Base-by-base conservation (phyloP, 2,329 filamentous ascomycete genomes). In the Grosmannia huntii region DNA sequence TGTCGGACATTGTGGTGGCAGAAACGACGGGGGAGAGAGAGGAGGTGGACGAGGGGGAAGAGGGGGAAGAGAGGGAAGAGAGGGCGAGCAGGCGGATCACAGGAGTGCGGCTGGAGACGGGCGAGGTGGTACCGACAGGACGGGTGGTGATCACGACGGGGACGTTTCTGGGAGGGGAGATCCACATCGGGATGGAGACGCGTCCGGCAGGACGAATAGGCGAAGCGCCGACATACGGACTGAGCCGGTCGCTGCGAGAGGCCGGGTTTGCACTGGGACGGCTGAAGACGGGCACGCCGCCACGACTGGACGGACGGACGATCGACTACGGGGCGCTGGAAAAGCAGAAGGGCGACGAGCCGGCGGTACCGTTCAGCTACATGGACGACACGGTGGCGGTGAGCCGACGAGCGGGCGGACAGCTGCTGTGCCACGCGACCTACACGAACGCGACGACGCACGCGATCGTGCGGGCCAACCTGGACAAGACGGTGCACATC, bases 401-500 rank as follows among this genome's bases (percentile, higher is more conserved):
- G 0, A 75, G 23, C 19, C 46, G 12, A 2, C 14, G 31, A 14
- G 49, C 9, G 36, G 4, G 21, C n/a, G 21, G 10, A 33, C 94
- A 99, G 72, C 76, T 97, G 44, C 77, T 82, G n/a, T 96, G 91
- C 74, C 85, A 89, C 76, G 83, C 85, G 59, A 96, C 92, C 1
- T 83, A 91, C 67, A 99, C 94, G 27, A 97, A 96, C 67, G 77
- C 85, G 54, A 80, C 77, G 5, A 84, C 90, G 0, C 94, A 99
- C 71, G 82, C 88, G 19, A 81, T 99, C 55, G 86, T 96, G 60
- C 83, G 90, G 52, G 82, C 83, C 7, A 96, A 97, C 67, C 81
- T 99, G n/a, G 87, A 95, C 68, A 95, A 96, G 68, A 95, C 90
- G 0, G 88, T 99, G 41, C 94, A 99, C 68, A 97, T 99, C 62